Evolutionary conservation across 306 rosid genomes (phyloP), one percentile per base, ranked within the genome.

Genomic region (Medicago lupulina): DNA sequence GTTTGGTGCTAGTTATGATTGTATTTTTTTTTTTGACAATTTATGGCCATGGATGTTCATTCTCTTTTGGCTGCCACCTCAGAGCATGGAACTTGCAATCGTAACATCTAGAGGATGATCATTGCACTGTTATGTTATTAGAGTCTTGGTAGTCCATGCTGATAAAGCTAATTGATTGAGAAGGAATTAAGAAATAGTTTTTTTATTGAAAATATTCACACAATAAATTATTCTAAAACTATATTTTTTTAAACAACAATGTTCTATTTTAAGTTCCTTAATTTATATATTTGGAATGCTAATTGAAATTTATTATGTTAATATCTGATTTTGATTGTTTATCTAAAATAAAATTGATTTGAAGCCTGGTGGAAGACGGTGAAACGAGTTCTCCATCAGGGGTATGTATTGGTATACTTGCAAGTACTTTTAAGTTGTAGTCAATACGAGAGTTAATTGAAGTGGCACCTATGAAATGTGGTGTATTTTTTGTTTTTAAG

Each of bases 1-100:
- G 47, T 80, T 87, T 80, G 90, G 87, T 87, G 85, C 81, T 58
- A 61, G 84, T 19, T 80, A 82, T 87, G 76, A 89, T 89, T 82
- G 10, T 49, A 49, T 15, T 47, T 50, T 58, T 57, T 34, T 53
- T 58, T 57, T 34, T 53, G 23, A 21, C 68, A 38, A 38, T 72
- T 81, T 21, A 16, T 53, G 23, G 19, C 67, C 62, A 57, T 57
- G 62, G 36, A 54, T 55, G 36, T 9, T 10, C 63, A 13, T 46
- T 70, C 75, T 65, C 71, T 47, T 76, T 58, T 50, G 55, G 65
- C 62, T 25, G 12, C 15, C 79, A 46, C 39, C 58, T 74, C 46
- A 15, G 11, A 34, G 28, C 70, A 36, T 41, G 28, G 36, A 10
- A 65, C 63, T 57, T 71, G 70, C 49, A 57, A 31, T 55, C 72